Evolutionary conservation across 2,329 filamentous ascomycete species (phyloP), one percentile per base, ranked within the genome.

Genomic region (Sordariomycetes sp.): DNA sequence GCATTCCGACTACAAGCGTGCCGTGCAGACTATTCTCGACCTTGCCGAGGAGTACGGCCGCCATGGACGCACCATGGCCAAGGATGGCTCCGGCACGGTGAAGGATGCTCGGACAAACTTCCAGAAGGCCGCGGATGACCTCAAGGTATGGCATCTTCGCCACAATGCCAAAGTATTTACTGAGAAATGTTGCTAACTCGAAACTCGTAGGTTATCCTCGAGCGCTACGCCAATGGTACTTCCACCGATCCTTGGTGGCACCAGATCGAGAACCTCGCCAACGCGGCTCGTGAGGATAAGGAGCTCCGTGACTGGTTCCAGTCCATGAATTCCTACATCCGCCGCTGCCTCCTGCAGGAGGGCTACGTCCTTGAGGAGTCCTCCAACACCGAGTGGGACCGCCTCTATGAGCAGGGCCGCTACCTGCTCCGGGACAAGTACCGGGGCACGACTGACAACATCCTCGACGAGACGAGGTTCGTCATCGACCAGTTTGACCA

Each of bases 221-320:
- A 97, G 77, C 88, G 94, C 54, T 97, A 97, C 66, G 94, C 94
- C 69, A 97, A 99, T 72, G 87, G 87, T 67, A 97, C 94, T 10
- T 97, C 92, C 0, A 84, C 86, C 37, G 87, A 95, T 62, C 90
- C 96, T 64, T 76, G 97, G 3, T 90, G 94, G 75, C 85, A 88
- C 20, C 85, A 91, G 0, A 87, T 99, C 71, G 87, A 91, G 64
- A 81, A 85, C 62, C 86, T 99, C 65, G 97, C 97, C 76, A 77
- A 78, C 55, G 90, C 96, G 70, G 91, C 94, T 4, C 90, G 97
- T 62, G 80, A 79, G 22, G 94, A 99, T 64, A 83, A 87, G 0
- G 90, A 97, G 68, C 81, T 99, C 58, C 90, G 87, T 72, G 77
- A 83, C 59, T 99, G 93, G 93, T 97, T 97, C 82, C 88, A 83